A percentile compares a stretch with the other conserved stretches of the same genome.
phyloP scores from a whole-genome alignment of 495 filamentous ascomycete genomes.

The Podospora anserina region DNA sequence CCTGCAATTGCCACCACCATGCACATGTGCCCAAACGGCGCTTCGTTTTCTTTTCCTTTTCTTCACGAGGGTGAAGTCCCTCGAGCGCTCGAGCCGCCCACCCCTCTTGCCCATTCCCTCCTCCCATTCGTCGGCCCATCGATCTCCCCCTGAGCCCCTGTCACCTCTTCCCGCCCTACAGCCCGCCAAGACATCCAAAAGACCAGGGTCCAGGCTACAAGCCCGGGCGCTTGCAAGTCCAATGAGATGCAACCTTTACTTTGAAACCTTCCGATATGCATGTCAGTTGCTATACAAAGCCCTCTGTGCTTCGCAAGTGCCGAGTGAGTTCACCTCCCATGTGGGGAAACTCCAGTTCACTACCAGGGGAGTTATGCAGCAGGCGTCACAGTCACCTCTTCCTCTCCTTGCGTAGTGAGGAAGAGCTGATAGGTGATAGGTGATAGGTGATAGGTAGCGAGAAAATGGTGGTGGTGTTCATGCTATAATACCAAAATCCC shows the following conservation, averaged over 20 bases:
- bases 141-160: slow-evolving; percentile 1
- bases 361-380: neutral
- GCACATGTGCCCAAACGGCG: neutral
- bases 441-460: neutral
- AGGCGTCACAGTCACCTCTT: neutral
- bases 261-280: neutral
- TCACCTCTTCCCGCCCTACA: neutral
- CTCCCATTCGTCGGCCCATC: neutral
- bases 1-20: neutral
- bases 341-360: neutral
- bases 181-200: neutral
- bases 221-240: slow-evolving; percentile 10
- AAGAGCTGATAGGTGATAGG: neutral
- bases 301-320: neutral
- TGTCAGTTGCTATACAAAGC: neutral
- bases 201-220: neutral
- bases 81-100: neutral
- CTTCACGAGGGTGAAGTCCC: neutral
- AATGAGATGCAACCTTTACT: slow-evolving; percentile 3
- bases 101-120: neutral
- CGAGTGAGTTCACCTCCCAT: neutral
- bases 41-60: neutral
- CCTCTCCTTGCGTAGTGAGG: neutral
- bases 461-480: neutral
- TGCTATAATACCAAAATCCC: neutral